Conservation (phyloP, 768 basidiomycete species). For the Tylopilus balloui region DNA sequence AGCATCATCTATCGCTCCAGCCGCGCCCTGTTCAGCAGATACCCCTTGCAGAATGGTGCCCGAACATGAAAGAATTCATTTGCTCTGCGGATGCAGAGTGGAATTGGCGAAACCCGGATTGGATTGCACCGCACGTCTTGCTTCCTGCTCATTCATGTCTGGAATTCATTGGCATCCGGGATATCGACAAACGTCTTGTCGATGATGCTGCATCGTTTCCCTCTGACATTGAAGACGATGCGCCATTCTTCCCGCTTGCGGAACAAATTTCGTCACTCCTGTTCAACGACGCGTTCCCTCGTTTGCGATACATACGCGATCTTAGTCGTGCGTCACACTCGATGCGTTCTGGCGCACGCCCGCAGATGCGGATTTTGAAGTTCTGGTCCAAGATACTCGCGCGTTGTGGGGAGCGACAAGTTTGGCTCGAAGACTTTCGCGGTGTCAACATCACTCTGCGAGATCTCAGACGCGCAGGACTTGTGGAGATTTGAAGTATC, state of each 20-base stretch:
- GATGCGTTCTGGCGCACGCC: slow-evolving; percentile 40
- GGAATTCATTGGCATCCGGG: slow-evolving; percentile 66
- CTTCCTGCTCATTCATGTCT: slow-evolving; percentile 60
- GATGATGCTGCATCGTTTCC: slow-evolving; percentile 39
- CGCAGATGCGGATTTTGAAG: slow-evolving; percentile 35
- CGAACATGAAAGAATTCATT: slow-evolving; percentile 64
- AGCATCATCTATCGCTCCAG: slow-evolving; percentile 56
- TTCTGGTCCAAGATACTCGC: slow-evolving; percentile 51
- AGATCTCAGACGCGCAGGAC: slow-evolving; percentile 36
- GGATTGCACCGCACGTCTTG: slow-evolving; percentile 74
- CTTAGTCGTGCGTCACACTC: slow-evolving; percentile 55
- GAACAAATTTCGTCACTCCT: slow-evolving; percentile 64
- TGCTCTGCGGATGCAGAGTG: slow-evolving; percentile 76
- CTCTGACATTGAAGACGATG: slow-evolving; percentile 34
- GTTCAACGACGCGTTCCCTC: slow-evolving; percentile 56
- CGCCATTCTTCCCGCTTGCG: slow-evolving; percentile 58
- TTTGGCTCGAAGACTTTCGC: slow-evolving; percentile 62
- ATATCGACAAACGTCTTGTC: slow-evolving; percentile 58
- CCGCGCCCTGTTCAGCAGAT: slow-evolving; percentile 35
- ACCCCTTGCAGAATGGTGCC: slow-evolving; percentile 64
- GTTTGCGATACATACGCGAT: slow-evolving; percentile 57
- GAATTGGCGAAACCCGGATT: slow-evolving; percentile 76
- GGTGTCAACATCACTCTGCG: slow-evolving; percentile 55
- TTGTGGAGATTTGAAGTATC: slow-evolving; percentile 12
- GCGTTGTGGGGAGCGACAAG: slow-evolving; percentile 48